A percentile compares a stretch with the other conserved stretches of the same genome.
These are phyloP conservation scores for Pelargonium cotyledonis DNA, from an alignment of 441 rosid genomes.

Conservation along the genomic window DNA sequence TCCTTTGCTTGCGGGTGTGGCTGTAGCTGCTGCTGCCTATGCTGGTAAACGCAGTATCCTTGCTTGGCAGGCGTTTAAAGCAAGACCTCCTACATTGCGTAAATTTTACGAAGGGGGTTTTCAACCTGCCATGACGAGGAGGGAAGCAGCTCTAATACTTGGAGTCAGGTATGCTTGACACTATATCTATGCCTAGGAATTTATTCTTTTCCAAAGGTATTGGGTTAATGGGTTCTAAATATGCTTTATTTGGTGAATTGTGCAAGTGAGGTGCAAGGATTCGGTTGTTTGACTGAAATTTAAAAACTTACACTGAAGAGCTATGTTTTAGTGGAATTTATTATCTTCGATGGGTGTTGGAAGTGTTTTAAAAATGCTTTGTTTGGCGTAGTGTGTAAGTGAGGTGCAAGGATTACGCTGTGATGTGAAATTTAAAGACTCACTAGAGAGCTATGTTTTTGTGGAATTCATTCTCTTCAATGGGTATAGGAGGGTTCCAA, in stretches of 20 bases:
- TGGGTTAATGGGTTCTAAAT: no score
- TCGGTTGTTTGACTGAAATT: not conserved
- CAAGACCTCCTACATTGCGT: slow-evolving; percentile 47
- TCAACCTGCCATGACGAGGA: slow-evolving; percentile 48
- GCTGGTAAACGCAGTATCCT: slow-evolving; percentile 51
- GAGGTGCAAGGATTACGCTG: no score
- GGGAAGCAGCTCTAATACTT: slow-evolving; percentile 62
- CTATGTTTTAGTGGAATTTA: no score
- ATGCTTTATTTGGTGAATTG: not conserved
- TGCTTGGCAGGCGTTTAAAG: slow-evolving; percentile 63
- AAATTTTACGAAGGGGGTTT: slow-evolving; percentile 65
- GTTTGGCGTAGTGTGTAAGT: no score
- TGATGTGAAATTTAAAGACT: no score
- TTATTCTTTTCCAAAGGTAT: not conserved
- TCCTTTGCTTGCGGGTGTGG: slow-evolving; percentile 46
- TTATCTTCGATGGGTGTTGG: no score
- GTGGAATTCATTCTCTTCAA: no score
- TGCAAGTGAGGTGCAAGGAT: not conserved
- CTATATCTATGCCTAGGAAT: not conserved
- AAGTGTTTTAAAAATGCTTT: no score
- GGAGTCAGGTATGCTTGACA: slow-evolving; percentile 45
- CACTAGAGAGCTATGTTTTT: not conserved
- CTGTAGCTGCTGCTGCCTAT: slow-evolving; percentile 62
- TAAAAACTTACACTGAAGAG: not conserved
- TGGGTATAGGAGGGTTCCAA: not conserved